Conservation (phyloP, 768 basidiomycete genomes). For the Pleurotus eryngii region DNA sequence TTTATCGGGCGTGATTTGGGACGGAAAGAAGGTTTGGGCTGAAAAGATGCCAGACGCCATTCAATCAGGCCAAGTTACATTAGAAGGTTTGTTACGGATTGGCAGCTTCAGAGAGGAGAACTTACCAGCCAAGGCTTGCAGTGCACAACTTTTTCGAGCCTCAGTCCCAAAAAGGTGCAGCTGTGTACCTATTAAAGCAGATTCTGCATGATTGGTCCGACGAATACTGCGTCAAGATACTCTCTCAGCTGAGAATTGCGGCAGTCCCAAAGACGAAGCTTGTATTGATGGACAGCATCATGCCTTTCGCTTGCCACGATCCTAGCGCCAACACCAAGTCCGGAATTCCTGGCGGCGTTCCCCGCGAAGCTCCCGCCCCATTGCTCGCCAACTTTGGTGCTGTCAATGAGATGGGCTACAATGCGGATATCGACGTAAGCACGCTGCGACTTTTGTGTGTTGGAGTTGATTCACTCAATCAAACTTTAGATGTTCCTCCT, state of each 20-base stretch:
- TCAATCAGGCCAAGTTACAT: slow-evolving; percentile 17
- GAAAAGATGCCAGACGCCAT: slow-evolving; percentile 5
- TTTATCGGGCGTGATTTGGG: slow-evolving; percentile 35
- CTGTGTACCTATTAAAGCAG: slow-evolving; percentile 53
- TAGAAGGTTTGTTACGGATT: slow-evolving; percentile 19
- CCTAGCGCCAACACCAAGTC: slow-evolving; percentile 15
- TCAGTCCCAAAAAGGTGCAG: slow-evolving; percentile 37
- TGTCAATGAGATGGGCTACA: slow-evolving; percentile 31
- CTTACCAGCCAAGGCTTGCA: slow-evolving; percentile 3
- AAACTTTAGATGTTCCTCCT: slow-evolving; percentile 33
- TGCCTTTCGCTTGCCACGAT: slow-evolving; percentile 33
- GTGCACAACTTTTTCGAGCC: slow-evolving; percentile 35
- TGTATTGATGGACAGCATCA: slow-evolving; percentile 37
- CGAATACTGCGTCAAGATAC: slow-evolving; percentile 30
- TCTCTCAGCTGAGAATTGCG: slow-evolving; percentile 32
- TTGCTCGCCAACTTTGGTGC: slow-evolving; percentile 37
- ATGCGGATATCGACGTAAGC: slow-evolving; percentile 33
- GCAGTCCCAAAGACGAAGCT: slow-evolving; percentile 34
- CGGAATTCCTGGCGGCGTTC: slow-evolving; percentile 19
- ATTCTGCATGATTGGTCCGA: slow-evolving; percentile 70
- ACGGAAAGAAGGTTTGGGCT: slow-evolving; percentile 27
- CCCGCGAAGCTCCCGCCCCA: slow-evolving; percentile 27
- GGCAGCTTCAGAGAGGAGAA: not conserved
- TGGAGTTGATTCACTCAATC: not conserved
- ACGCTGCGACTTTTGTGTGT: no score